Evolutionary conservation across 1,284 basidiomycete species (phyloP), one percentile per base, ranked within the genome.

Genomic region (Melampsora occidentalis): DNA sequence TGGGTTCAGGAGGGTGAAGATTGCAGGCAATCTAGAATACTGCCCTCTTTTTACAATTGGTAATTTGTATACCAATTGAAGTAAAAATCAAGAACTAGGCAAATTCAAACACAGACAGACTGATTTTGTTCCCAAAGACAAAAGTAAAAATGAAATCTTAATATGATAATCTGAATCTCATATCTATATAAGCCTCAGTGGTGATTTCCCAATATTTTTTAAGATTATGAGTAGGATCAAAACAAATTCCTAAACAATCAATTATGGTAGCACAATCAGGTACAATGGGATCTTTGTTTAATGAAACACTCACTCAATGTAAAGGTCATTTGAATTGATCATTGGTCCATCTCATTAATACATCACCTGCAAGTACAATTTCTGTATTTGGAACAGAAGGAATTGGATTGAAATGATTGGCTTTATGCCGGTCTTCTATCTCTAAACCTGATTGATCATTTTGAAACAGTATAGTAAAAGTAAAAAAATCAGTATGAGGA

Each of bases 321-420:
- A 88, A 81, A 0, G 88, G 87, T 77, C 87, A 88, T 78, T 86
- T 85, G 39, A 89, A 86, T 2, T 83, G 85, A 79, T 89, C 87
- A 79, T 89, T 89, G 0, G 86, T 86, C 88, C 88, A 89, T 78
- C 87, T 83, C 86, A 87, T 87, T 77, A 89, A 81, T 78, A 88
- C 86, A 79, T 89, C 88, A 3, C 87, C 88, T 5, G 87, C 88
- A 79, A 89, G 89, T 69, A 89, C 86, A 20, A 88, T 83, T 20
- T 88, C 82, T 0, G 87, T 85, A 2, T 86, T 86, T 5, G 85
- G 83, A 4, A 89, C 80, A 0, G 87, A 86, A 2, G 85, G 84
- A 4, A 86, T 87, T 22, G 85, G 83, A 84, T 83, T 81, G 79
- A 88, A 89, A 0, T 79, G 77, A 2, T 86, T 87, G 1, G 86